phyloP scores from a whole-genome alignment of 2,329 filamentous ascomycete species.

The Trichophyton rubrum region DNA sequence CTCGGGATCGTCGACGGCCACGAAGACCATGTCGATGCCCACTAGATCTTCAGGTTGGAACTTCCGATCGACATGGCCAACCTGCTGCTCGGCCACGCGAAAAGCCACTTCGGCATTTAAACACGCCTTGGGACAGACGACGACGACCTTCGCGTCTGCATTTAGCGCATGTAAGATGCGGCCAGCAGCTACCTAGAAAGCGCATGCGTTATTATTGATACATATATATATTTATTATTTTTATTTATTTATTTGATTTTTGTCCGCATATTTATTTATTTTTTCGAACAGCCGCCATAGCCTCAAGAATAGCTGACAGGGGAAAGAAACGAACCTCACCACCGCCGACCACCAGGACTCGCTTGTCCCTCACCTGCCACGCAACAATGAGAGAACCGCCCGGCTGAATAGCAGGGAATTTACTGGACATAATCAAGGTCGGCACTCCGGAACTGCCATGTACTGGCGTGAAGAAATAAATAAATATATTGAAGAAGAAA shows the following conservation, averaged over 20 bases:
- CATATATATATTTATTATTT: not conserved
- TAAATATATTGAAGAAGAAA: not conserved
- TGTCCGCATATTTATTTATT: not conserved
- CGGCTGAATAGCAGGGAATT: conserved; percentile 71
- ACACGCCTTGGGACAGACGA: conserved; percentile 66
- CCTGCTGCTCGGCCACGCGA: conserved; percentile 61
- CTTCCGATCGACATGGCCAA: conserved; percentile 66
- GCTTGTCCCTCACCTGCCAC: conserved; percentile 86
- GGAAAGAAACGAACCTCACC: conserved; percentile 57
- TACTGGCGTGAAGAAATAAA: not conserved
- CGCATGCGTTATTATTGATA: not conserved
- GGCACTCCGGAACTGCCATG: not conserved
- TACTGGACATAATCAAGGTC: conserved; percentile 14
- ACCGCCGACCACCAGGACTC: conserved; percentile 83
- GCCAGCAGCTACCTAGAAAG: conserved; percentile 71
- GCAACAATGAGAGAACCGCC: conserved; percentile 89
- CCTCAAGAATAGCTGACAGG: not conserved
- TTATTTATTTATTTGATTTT: not conserved
- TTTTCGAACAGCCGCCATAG: not conserved
- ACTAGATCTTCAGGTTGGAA: conserved; percentile 85
- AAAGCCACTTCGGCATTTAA: conserved; percentile 81
- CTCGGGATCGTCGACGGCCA: conserved; percentile 82
- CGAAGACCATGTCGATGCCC: conserved; percentile 70
- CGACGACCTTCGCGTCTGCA: conserved; percentile 79
- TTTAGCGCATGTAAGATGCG: conserved; percentile 90